Evolutionary conservation across 768 basidiomycete genomes (phyloP).

Genomic region (Pisolithus tinctorius): DNA sequence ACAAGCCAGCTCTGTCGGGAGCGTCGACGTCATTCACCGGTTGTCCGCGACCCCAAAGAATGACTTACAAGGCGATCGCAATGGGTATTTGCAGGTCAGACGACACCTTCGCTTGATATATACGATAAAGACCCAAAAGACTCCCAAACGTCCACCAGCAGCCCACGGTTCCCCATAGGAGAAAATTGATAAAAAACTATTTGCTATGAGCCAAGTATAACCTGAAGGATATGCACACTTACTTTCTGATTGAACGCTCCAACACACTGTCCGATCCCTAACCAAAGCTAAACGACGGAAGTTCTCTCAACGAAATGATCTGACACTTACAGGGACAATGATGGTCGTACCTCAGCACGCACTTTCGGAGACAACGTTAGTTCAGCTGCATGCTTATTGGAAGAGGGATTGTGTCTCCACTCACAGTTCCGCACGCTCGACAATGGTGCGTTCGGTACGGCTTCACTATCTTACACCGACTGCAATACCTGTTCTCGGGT

Average conservation of each 20-base stretch:
- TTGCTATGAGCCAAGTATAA: not conserved
- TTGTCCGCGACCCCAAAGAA: not conserved
- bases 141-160: conserved; percentile 59
- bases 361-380: conserved; percentile 37
- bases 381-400: not conserved
- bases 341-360: conserved; percentile 79
- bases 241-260: conserved; percentile 91
- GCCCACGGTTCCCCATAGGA: conserved; percentile 53
- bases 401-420: conserved; percentile 17
- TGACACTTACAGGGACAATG: conserved; percentile 74
- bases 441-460: conserved; percentile 79
- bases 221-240: conserved; percentile 6
- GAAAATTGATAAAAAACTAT: conserved; percentile 83
- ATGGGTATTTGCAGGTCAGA: conserved; percentile 67
- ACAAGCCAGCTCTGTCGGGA: conserved; percentile 53
- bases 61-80: conserved; percentile 64
- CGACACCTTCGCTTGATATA: conserved; percentile 18
- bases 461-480: conserved; percentile 56
- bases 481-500: conserved; percentile 65
- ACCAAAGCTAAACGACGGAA: not conserved
- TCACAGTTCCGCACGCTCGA: conserved; percentile 71
- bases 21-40: conserved; percentile 4
- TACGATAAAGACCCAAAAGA: conserved; percentile 47
- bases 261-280: conserved; percentile 92
- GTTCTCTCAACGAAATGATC: not conserved